Evolutionary conservation across 768 basidiomycete species (phyloP), one percentile per base, ranked within the genome.

Genomic region (Leccinum uliginosum): DNA sequence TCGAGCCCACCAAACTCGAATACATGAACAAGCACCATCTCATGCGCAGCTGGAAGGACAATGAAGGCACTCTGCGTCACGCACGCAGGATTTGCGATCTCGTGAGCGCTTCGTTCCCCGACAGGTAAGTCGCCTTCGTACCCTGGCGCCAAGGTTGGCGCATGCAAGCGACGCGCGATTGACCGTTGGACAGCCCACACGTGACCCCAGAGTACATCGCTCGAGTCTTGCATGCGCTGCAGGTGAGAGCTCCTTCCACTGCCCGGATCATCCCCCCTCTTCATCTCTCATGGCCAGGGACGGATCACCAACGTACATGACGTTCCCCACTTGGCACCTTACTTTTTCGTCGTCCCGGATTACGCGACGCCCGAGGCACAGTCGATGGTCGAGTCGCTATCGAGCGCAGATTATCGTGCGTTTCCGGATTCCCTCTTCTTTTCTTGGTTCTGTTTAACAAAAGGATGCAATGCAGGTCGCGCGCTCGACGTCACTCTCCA

Each of bases 11-110:
- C 10, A 97, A 97, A 66, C 80, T 99, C 15, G 85, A 87, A 63
- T 91, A 87, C 67, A 74, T 98, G 53, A 98, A 98, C 70, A 93
- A 93, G 65, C 85, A 89, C 47, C 90, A 96, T 65, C 71, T 99
- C 15, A 78, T 83, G 73, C 75, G 75, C 17, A 76, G 74, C 54
- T 80, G 83, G 65, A 74, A 80, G 15, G 75, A 75, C 6, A 72
- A 80, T 2, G 72, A 78, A 14, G 84, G 82, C 1, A 75, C 87
- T 24, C 65, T 73, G n/a, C 64, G 70, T 1, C 75, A 92, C 4
- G 83, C 86, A 3, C 70, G 74, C 45, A 75, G 84, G 53, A 80
- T 83, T 14, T 81, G 80, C 40, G 73, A 74, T 11, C 65, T 77
- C 30, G 69, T 89, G n/a, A 82, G 80, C 52, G 74, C 77, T 8